These are phyloP conservation scores for Fusarium pseudoanthophilum DNA, from an alignment of 2,329 filamentous ascomycete genomes.

Conservation along the genomic window DNA sequence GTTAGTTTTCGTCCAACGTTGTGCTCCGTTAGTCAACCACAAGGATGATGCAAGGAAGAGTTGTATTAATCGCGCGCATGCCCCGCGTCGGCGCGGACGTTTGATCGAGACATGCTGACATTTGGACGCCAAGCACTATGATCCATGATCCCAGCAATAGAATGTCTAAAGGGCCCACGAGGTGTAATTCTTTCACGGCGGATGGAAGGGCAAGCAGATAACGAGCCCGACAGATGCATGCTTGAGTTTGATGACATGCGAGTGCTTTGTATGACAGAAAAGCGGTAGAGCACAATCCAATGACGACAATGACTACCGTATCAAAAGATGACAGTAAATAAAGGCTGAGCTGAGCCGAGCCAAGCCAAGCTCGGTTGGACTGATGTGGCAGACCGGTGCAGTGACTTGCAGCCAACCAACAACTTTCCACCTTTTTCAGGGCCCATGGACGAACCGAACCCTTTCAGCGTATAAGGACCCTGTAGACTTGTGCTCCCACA, in stretches of 20 bases:
- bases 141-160: conserved; percentile 24
- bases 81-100: conserved; percentile 29
- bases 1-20: conserved; percentile 12
- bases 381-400: conserved; percentile 18
- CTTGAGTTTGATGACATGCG: conserved; percentile 1
- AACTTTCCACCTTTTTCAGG: neutral
- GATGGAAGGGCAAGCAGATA: conserved; percentile 13
- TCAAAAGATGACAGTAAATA: conserved; percentile 30
- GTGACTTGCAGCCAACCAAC: conserved; percentile 13
- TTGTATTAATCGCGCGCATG: conserved; percentile 26
- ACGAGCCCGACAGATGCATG: conserved; percentile 19
- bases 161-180: neutral
- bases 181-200: neutral
- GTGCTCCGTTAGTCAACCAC: conserved; percentile 22
- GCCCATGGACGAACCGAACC: conserved; percentile 26
- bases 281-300: conserved; percentile 19
- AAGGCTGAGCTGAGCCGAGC: conserved; percentile 19
- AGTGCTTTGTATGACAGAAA: conserved; percentile 7
- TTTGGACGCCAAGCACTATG: conserved; percentile 18
- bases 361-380: conserved; percentile 28
- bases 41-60: conserved; percentile 37
- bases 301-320: conserved; percentile 23
- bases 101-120: conserved; percentile 28
- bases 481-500: conserved; percentile 12
- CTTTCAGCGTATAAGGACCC: conserved; percentile 15